Percentiles rank a stretch among this genome's conserved stretches.
Evolutionary conservation across 2,329 filamentous ascomycete genomes (phyloP).

Genomic region (Trichophyton equinum): DNA sequence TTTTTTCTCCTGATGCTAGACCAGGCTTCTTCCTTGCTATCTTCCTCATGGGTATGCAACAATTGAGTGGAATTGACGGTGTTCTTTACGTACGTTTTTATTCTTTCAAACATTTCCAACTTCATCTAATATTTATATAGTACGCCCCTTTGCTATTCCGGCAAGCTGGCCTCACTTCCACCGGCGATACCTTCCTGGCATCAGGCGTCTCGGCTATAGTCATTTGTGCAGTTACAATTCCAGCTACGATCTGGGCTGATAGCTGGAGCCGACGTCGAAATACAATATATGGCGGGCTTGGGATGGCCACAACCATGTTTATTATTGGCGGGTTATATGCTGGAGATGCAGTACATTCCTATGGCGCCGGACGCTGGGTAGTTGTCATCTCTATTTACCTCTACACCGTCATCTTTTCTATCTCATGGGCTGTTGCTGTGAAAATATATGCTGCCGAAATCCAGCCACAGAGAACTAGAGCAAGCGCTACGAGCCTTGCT

Average conservation of each 20-base stretch:
- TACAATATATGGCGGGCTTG: slow-evolving; percentile 42
- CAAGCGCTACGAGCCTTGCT: slow-evolving; percentile 42
- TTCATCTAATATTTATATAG: slow-evolving; percentile 19
- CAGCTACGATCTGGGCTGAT: slow-evolving; percentile 45
- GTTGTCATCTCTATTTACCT: slow-evolving; percentile 21
- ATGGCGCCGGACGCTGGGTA: slow-evolving; percentile 22
- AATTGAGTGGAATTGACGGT: slow-evolving; percentile 51
- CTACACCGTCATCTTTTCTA: slow-evolving; percentile 19
- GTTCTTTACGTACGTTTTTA: slow-evolving; percentile 42
- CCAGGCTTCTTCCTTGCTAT: slow-evolving; percentile 39
- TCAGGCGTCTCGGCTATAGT: slow-evolving; percentile 49
- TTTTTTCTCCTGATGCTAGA: not conserved
- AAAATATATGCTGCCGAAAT: slow-evolving; percentile 49
- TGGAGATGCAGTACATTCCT: slow-evolving; percentile 20
- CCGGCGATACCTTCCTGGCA: slow-evolving; percentile 46
- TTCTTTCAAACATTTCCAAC: slow-evolving; percentile 5
- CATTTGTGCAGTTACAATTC: slow-evolving; percentile 46
- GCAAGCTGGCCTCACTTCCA: slow-evolving; percentile 45
- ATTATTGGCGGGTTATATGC: slow-evolving; percentile 26
- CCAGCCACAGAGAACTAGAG: slow-evolving; percentile 43
- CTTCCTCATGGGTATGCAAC: slow-evolving; percentile 48
- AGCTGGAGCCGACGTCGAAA: slow-evolving; percentile 45
- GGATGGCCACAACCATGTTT: slow-evolving; percentile 32
- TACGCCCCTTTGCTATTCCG: slow-evolving; percentile 50
- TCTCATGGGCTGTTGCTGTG: slow-evolving; percentile 43